Conservation (phyloP, 1,284 basidiomycete genomes). For the Pascua sp. region DNA sequence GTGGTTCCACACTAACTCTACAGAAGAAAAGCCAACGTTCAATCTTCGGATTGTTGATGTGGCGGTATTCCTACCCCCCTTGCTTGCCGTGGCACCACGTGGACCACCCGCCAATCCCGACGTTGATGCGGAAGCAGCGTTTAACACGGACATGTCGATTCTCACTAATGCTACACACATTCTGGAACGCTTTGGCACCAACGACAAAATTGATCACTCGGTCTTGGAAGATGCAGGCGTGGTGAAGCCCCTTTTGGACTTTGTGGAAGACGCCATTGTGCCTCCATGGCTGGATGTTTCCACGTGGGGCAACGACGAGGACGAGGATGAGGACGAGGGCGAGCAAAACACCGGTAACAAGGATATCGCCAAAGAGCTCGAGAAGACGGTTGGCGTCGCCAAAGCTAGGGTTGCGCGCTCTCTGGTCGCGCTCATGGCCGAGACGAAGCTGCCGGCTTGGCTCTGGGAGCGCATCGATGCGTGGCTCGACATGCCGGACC, state of each 20-base stretch:
- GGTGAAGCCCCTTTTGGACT: constrained; percentile 16
- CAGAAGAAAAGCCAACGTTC: constrained; percentile 1
- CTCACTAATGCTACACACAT: constrained; percentile 4
- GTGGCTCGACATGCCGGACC: constrained; percentile 60
- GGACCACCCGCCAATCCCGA: neutral
- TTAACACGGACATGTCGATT: constrained; percentile 2
- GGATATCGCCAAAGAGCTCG: neutral
- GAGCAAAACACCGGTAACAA: neutral
- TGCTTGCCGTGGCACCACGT: neutral
- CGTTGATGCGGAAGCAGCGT: constrained; percentile 1
- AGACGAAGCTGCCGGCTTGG: constrained; percentile 66
- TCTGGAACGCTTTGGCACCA: constrained; percentile 5
- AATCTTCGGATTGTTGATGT: constrained; percentile 2
- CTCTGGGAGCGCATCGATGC: constrained; percentile 69
- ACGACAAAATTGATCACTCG: constrained; percentile 10
- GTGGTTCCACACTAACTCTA: neutral
- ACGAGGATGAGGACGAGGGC: constrained; percentile 3
- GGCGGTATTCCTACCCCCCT: constrained; percentile 2
- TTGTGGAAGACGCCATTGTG: constrained; percentile 18
- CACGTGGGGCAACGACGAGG: constrained; percentile 1
- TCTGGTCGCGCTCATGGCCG: constrained; percentile 74
- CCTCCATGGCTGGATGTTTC: constrained; percentile 4
- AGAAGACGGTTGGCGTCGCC: constrained; percentile 65
- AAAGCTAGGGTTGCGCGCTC: constrained; percentile 80
- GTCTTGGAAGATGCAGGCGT: neutral